Base-by-base conservation (phyloP, 805 yeast species). In the Starmerella riodocensis region DNA sequence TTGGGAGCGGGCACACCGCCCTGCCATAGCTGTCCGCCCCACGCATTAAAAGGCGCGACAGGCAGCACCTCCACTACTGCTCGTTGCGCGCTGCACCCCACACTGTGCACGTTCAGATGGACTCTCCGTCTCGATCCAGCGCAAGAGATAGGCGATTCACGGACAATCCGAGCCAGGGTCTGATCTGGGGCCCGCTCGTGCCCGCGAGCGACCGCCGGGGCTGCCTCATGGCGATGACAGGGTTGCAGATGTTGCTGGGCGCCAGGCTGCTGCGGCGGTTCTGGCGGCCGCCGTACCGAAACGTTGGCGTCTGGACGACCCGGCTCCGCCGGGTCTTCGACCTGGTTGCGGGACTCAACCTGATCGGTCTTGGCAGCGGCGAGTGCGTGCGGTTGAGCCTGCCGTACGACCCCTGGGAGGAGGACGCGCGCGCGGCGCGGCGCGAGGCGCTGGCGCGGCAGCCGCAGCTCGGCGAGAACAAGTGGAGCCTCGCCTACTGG, bases 111-210 rank as follows among this genome's bases (percentile, higher is more conserved):
- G 6, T 6, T 11, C n/a, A 9, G 5, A 32, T 32, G 28, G 35
- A 22, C 28, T 16, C 13, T 31, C 14, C 24, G 6, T 22, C 16
- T 19, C 8, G 30, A 7, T 13, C 28, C 9, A 32, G 18, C 12
- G 9, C 32, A 6, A 22, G 28, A 5, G 17, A 17, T 4, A 17
- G 22, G n/a, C 24, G 20, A 20, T 17, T 6, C 21, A 26, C 18
- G n/a, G 23, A n/a, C 16, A 57, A 57, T 37, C 85, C 85, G 2
- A 70, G 73, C 37, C 53, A 74, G 18, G 83, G 82, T 0, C 61
- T 77, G 37, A 49, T 74, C 25, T 74, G 82, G 76, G 81, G 85
- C 1, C 84, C 84, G 0, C 54, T 78, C 18, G 77, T 74, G 1
- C 88, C 88, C 2, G 80, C 85, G 1, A 67, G 78, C 7, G 86